A percentile compares a stretch with the other conserved stretches of the same genome.
phyloP scores from a whole-genome alignment of 805 yeast species.

The Ogataea nonfermentans region DNA sequence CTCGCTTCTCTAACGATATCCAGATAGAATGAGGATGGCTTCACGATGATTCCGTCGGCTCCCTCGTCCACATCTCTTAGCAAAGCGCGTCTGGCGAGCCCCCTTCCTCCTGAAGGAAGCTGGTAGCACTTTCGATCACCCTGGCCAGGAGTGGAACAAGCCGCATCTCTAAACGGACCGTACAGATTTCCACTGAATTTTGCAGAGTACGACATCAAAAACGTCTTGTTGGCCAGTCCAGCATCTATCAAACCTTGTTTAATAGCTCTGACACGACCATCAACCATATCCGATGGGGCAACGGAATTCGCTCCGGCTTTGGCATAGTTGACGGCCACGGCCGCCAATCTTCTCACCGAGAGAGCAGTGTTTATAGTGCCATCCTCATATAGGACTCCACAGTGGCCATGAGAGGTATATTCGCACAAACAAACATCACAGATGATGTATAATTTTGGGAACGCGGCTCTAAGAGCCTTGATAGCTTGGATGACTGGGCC shows the following conservation, averaged over 20 bases:
- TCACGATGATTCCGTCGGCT: constrained; percentile 91
- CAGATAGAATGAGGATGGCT: constrained; percentile 93
- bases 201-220: constrained; percentile 92
- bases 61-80: constrained; percentile 87
- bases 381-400: constrained; percentile 86
- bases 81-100: constrained; percentile 90
- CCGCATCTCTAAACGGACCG: constrained; percentile 98
- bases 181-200: constrained; percentile 88
- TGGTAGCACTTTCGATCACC: constrained; percentile 95
- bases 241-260: constrained; percentile 80
- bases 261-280: constrained; percentile 88
- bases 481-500: constrained; percentile 91
- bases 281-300: constrained; percentile 98
- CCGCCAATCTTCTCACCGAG: constrained; percentile 81
- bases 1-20: constrained; percentile 90
- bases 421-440: constrained; percentile 97
- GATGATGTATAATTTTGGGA: constrained; percentile 83
- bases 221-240: constrained; percentile 79
- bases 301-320: constrained; percentile 93
- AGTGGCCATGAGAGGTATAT: constrained; percentile 96
- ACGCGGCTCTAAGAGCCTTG: constrained; percentile 56
- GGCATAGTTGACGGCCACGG: constrained; percentile 94
- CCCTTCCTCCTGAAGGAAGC: constrained; percentile 88
- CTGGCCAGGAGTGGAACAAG: constrained; percentile 81
- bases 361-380: constrained; percentile 75